Percentiles rank a stretch among this genome's conserved stretches.
These are phyloP conservation scores for Tolypocladium tundrense DNA, from an alignment of 2,329 filamentous ascomycete genomes.

Conservation along the genomic window DNA sequence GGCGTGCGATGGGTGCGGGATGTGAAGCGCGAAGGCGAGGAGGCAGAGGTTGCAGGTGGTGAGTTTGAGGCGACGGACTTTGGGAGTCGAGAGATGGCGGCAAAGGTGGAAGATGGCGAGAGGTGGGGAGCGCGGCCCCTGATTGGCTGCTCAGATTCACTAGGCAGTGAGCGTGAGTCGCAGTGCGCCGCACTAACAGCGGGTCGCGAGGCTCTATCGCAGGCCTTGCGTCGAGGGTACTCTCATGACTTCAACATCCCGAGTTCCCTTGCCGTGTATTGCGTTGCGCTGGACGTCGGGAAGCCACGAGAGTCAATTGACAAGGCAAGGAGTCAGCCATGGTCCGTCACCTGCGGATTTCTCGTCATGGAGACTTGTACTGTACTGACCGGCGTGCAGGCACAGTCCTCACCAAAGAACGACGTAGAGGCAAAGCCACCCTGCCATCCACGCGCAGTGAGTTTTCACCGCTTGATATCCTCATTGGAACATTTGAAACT, in stretches of 20 bases:
- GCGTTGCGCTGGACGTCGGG: neutral
- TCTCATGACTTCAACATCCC: neutral
- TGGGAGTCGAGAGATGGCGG: neutral
- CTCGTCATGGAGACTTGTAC: neutral
- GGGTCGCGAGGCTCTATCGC: neutral
- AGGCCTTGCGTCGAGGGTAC: neutral
- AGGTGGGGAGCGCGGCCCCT: conserved; percentile 12
- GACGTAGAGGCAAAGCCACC: conserved; percentile 67
- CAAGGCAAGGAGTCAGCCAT: neutral
- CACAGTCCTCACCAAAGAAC: conserved; percentile 40
- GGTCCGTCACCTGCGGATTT: neutral
- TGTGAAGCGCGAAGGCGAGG: neutral
- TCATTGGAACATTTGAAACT: neutral
- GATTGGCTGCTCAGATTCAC: conserved; percentile 10
- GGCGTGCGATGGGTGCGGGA: neutral
- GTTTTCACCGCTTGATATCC: conserved; percentile 16
- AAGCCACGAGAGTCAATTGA: neutral
- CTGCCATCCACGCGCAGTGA: conserved; percentile 75
- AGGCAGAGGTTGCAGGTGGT: conserved; percentile 1
- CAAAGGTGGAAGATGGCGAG: conserved; percentile 3
- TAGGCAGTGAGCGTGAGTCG: neutral
- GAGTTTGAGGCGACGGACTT: conserved; percentile 1
- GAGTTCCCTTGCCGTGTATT: neutral
- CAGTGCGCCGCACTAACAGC: conserved; percentile 1
- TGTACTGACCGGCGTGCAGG: conserved; percentile 1